These are phyloP conservation scores for Peniophora sp. DNA, from an alignment of 1,284 basidiomycete genomes.

Conservation along the genomic window DNA sequence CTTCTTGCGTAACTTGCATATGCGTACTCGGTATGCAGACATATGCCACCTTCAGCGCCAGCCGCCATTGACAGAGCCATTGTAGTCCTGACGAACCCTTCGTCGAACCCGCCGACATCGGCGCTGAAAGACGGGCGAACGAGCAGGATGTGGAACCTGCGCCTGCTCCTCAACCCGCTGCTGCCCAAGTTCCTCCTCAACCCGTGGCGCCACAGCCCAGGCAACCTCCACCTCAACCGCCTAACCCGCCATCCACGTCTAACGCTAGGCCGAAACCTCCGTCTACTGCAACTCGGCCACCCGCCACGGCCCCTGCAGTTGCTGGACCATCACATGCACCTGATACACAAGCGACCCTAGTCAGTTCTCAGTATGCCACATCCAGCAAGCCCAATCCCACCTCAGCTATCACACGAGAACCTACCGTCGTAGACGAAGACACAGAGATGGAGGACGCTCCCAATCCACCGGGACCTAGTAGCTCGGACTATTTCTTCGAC, in stretches of 20 bases:
- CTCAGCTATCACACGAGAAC: too few relatives aligned
- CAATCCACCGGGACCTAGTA: too few relatives aligned
- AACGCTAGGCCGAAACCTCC: too few relatives aligned
- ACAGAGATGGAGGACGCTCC: too few relatives aligned
- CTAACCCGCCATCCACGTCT: too few relatives aligned
- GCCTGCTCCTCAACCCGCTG: neutral
- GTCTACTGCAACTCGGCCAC: slow-evolving; percentile 3
- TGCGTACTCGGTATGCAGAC: slow-evolving; percentile 55
- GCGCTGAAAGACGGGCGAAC: slow-evolving; percentile 6
- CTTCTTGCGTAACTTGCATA: slow-evolving; percentile 47
- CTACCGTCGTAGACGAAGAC: too few relatives aligned
- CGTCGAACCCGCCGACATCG: slow-evolving; percentile 2
- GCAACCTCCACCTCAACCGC: neutral
- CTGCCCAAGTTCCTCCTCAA: too few relatives aligned
- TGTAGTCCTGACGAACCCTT: neutral
- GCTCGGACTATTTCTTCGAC: too few relatives aligned
- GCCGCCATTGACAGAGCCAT: too few relatives aligned
- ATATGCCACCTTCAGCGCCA: neutral
- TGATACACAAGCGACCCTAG: too few relatives aligned
- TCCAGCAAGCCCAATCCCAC: too few relatives aligned
- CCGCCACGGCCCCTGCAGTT: slow-evolving; percentile 3
- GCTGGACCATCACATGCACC: slow-evolving; percentile 1
- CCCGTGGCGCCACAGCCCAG: slow-evolving; percentile 5
- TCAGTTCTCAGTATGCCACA: too few relatives aligned
- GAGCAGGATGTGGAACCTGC: slow-evolving; percentile 1